Evolutionary conservation across 2,329 filamentous ascomycete species (phyloP).

Genomic region (Monosporascus sp.): DNA sequence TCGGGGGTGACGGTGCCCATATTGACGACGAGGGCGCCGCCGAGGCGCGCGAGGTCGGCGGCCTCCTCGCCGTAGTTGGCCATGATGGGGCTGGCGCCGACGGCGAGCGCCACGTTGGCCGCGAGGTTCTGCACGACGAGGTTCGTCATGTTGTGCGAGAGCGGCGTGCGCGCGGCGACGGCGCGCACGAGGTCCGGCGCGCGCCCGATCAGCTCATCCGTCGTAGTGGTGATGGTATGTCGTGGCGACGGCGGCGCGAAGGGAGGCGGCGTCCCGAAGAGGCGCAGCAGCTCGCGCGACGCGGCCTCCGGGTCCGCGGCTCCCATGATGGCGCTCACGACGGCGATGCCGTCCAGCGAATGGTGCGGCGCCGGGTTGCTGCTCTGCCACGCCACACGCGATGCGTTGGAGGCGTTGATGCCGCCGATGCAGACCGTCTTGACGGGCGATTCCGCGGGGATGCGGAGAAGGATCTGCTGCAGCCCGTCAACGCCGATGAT

Average conservation of each 20-base stretch:
- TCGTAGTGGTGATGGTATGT: conserved; percentile 9
- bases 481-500: conserved; percentile 72
- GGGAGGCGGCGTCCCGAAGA: conserved; percentile 42
- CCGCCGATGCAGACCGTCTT: conserved; percentile 84
- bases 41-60: conserved; percentile 68
- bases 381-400: conserved; percentile 69
- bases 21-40: conserved; percentile 80
- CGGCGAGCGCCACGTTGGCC: conserved; percentile 79
- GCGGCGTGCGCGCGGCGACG: conserved; percentile 59
- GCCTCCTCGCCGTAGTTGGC: conserved; percentile 82
- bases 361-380: conserved; percentile 38
- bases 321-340: conserved; percentile 84
- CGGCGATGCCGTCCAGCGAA: conserved; percentile 71
- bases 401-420: conserved; percentile 71
- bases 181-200: conserved; percentile 47
- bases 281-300: conserved; percentile 51
- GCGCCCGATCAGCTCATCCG: conserved; percentile 20
- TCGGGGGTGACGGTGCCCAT: conserved; percentile 88
- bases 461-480: conserved; percentile 57
- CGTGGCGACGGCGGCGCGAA: conserved; percentile 16
- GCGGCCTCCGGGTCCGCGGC: conserved; percentile 61
- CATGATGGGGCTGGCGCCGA: conserved; percentile 93
- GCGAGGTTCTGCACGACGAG: conserved; percentile 92
- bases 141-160: conserved; percentile 97
- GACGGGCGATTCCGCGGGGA: conserved; percentile 44